These are phyloP conservation scores for Vitis hybrid DNA, from an alignment of 177 flowering plant genomes.

Conservation along the genomic window DNA sequence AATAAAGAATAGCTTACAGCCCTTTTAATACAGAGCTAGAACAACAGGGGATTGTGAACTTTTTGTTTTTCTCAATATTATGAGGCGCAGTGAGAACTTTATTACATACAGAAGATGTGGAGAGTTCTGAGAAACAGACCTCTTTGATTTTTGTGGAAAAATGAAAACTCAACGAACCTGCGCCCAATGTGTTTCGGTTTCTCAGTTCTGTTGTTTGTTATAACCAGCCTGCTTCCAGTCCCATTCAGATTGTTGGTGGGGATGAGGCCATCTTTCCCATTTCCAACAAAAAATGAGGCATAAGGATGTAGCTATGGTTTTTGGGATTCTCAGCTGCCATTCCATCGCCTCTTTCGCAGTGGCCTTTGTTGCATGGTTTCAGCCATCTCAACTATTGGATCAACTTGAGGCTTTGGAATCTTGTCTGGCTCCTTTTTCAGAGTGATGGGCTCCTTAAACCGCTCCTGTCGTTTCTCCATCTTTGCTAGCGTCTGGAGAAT, in stretches of 20 bases:
- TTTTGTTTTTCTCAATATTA: not conserved
- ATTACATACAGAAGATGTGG: not conserved
- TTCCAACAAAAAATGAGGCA: not conserved
- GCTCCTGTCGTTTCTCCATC: constrained; percentile 70
- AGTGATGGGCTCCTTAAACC: constrained; percentile 55
- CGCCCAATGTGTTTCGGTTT: no score
- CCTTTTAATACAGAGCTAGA: not conserved
- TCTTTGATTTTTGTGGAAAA: not conserved
- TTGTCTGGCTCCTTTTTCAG: constrained; percentile 31
- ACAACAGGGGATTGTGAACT: not conserved
- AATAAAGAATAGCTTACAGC: not conserved
- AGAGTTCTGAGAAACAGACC: not conserved
- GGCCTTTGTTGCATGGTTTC: constrained; percentile 51
- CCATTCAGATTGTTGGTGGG: no score
- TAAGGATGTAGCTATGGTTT: not conserved
- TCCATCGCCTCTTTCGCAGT: constrained; percentile 62
- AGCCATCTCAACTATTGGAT: constrained; percentile 18
- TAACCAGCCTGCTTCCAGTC: no score
- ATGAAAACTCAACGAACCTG: not conserved
- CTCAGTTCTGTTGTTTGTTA: no score
- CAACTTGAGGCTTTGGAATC: constrained; percentile 19
- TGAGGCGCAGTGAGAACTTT: not conserved
- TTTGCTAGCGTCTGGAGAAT: constrained; percentile 55
- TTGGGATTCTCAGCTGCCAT: constrained; percentile 28
- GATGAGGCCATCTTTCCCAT: not conserved